These are phyloP conservation scores for Umbelopsis sp. DNA, from an alignment of 192 early-diverging fungal genomes.

Conservation along the genomic window DNA sequence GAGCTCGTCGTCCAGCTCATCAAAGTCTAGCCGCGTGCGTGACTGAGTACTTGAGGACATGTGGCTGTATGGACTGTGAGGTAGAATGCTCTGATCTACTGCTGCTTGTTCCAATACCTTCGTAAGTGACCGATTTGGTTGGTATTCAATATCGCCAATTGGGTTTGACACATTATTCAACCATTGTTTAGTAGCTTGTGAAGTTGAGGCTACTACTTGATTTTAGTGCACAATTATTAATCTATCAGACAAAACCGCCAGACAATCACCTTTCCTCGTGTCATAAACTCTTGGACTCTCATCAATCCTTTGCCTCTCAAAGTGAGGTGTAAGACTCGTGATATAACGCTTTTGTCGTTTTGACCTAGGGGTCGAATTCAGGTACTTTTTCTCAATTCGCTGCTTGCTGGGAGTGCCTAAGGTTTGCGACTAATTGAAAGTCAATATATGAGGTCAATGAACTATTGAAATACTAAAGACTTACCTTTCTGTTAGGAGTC, in stretches of 20 bases:
- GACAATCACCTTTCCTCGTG: too few relatives aligned
- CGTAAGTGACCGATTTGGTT: constrained; percentile 6
- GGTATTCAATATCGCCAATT: not conserved
- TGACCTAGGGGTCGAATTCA: not conserved
- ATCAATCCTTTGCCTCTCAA: not conserved
- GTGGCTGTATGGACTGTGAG: not conserved
- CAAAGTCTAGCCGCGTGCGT: constrained; percentile 5
- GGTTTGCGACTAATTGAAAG: too few relatives aligned
- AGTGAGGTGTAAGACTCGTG: constrained; percentile 9
- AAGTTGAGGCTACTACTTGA: not conserved
- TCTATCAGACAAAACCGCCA: too few relatives aligned
- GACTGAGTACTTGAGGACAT: not conserved
- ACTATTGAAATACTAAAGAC: too few relatives aligned
- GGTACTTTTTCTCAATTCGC: not conserved
- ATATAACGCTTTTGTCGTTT: not conserved
- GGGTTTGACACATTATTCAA: not conserved
- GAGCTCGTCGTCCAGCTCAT: constrained; percentile 15
- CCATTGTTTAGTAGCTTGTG: not conserved
- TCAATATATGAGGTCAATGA: too few relatives aligned
- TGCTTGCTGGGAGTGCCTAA: not conserved
- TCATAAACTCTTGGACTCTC: not conserved
- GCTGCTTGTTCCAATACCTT: not conserved
- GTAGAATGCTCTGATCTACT: not conserved
- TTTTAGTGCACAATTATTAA: too few relatives aligned
- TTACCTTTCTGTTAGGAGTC: not conserved